These are phyloP conservation scores for Rhizophagus sp. DNA, from an alignment of 192 early-diverging fungal genomes.

Conservation along the genomic window DNA sequence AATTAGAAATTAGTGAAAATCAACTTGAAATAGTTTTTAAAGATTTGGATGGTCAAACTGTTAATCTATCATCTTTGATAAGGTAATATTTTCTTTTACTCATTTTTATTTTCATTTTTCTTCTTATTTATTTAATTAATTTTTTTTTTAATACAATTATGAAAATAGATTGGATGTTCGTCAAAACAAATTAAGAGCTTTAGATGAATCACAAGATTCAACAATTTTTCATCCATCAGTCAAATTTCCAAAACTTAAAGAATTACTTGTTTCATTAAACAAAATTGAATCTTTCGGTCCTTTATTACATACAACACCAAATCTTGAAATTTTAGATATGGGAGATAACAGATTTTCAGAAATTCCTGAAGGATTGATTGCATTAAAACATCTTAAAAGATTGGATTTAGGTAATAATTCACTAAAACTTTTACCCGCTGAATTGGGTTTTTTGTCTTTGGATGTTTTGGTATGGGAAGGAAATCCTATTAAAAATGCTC, in stretches of 20 bases:
- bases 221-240: slow-evolving; percentile 34
- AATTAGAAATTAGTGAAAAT: slow-evolving; percentile 46
- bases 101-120: too few species aligned
- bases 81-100: background rate
- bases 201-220: slow-evolving; percentile 29
- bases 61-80: slow-evolving; percentile 6
- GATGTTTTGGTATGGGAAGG: slow-evolving; percentile 51
- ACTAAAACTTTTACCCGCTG: slow-evolving; percentile 42
- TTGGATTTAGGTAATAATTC: slow-evolving; percentile 54
- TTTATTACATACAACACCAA: slow-evolving; percentile 32
- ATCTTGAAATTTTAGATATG: slow-evolving; percentile 47
- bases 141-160: background rate
- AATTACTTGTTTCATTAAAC: slow-evolving; percentile 46
- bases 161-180: slow-evolving; percentile 36
- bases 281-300: slow-evolving; percentile 36
- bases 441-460: slow-evolving; percentile 49
- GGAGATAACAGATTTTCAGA: slow-evolving; percentile 44
- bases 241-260: slow-evolving; percentile 44
- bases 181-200: slow-evolving; percentile 33
- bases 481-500: slow-evolving; percentile 48
- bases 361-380: slow-evolving; percentile 43
- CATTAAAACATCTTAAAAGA: slow-evolving; percentile 40
- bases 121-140: background rate
- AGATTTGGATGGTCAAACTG: slow-evolving; percentile 27
- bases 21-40: slow-evolving; percentile 35